Percentiles rank a stretch among this genome's conserved stretches.
phyloP scores from a whole-genome alignment of 176 grass and related monocot species.

The Musa troglodytarum region DNA sequence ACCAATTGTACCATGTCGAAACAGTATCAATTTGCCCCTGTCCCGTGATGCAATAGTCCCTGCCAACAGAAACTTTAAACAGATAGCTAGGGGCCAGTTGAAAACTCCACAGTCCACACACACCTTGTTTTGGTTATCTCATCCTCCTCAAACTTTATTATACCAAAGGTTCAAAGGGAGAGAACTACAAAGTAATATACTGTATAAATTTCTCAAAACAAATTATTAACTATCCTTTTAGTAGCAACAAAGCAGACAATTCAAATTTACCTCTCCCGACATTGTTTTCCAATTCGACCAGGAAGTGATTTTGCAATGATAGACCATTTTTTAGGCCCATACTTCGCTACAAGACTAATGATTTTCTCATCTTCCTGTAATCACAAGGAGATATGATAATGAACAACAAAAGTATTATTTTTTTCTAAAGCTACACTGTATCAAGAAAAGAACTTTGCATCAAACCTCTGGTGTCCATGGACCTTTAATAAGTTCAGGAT shows the following conservation, averaged over 20 bases:
- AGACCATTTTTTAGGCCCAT: slow-evolving; percentile 98
- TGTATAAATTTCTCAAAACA: too few species aligned
- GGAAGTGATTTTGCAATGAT: slow-evolving; percentile 78
- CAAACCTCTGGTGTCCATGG: slow-evolving; percentile 94
- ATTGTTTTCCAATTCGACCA: slow-evolving; percentile 98
- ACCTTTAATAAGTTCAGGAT: slow-evolving; percentile 96
- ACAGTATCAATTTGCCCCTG: too few species aligned
- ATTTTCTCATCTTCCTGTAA: slow-evolving; percentile 94
- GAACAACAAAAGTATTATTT: not conserved
- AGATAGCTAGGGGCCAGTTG: too few species aligned
- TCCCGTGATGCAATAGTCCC: too few species aligned
- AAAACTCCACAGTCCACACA: too few species aligned
- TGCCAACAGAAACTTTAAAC: too few species aligned
- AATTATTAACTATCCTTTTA: not conserved
- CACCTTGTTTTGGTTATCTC: too few species aligned
- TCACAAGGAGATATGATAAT: not conserved
- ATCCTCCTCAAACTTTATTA: too few species aligned
- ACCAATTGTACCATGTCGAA: too few species aligned
- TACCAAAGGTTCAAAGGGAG: too few species aligned
- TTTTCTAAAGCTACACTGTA: not conserved
- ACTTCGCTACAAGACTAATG: slow-evolving; percentile 69
- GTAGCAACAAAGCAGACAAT: not conserved
- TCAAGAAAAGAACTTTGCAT: not conserved
- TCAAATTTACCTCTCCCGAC: slow-evolving; percentile 77
- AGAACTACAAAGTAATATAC: too few species aligned